These are phyloP conservation scores for Blastocladiella emersonii DNA, from an alignment of 371 early-diverging fungal genomes.

Conservation along the genomic window DNA sequence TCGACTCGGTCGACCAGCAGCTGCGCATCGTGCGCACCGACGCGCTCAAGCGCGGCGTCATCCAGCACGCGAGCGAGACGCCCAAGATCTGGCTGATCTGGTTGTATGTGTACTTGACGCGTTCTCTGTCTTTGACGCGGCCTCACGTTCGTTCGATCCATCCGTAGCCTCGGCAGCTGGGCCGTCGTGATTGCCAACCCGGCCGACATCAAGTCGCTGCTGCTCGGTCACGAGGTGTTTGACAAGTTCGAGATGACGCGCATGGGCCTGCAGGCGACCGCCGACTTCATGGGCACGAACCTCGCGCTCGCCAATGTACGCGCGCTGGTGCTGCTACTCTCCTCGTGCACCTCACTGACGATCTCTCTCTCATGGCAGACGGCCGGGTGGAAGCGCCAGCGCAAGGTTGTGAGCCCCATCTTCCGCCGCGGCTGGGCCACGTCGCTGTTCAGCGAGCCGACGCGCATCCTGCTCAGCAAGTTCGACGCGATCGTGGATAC, in stretches of 20 bases:
- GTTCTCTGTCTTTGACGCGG: no score
- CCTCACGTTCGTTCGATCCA: no score
- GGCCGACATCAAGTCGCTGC: not conserved
- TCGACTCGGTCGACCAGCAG: not conserved
- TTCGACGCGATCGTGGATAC: not conserved
- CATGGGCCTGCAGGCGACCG: no score
- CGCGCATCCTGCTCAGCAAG: not conserved
- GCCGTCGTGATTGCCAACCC: not conserved
- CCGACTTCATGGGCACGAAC: no score
- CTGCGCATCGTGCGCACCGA: not conserved
- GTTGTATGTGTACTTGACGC: not conserved
- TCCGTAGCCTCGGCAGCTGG: not conserved
- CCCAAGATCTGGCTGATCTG: not conserved
- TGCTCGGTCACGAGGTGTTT: not conserved
- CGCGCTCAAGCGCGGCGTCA: not conserved
- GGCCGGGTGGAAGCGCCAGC: not conserved
- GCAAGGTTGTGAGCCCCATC: not conserved
- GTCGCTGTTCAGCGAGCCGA: not conserved
- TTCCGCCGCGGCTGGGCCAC: not conserved
- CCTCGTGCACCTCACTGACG: no score
- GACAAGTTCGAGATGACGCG: not conserved
- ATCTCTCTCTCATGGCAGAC: not conserved
- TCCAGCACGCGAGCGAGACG: not conserved
- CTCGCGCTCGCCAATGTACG: no score
- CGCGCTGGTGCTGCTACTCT: no score